Conservation (phyloP, 371 early-diverging fungal genomes). For the Dichotomocladium elegans region DNA sequence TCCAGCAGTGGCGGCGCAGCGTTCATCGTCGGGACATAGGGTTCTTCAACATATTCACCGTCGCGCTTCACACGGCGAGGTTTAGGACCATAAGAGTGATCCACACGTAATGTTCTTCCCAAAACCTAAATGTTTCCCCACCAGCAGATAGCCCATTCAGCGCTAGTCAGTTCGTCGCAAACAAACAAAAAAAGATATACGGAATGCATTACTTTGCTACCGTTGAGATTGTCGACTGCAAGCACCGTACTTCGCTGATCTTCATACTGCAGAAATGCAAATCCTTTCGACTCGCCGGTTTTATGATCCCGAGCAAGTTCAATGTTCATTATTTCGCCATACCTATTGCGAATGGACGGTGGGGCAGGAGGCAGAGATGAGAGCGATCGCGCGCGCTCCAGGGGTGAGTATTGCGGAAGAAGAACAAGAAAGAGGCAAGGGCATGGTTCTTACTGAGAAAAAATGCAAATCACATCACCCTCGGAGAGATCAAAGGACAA, state of each 20-base stretch:
- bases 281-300: slow-evolving; percentile 87
- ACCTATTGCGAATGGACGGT: too few species aligned
- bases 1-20: slow-evolving; percentile 58
- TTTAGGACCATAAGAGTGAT: slow-evolving; percentile 54
- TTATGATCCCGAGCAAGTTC: slow-evolving; percentile 83
- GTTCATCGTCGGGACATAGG: slow-evolving; percentile 75
- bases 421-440: slow-evolving; percentile 3
- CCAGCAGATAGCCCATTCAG: too few species aligned
- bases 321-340: slow-evolving; percentile 88
- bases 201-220: slow-evolving; percentile 70
- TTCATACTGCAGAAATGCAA: slow-evolving; percentile 89
- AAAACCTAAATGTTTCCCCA: slow-evolving; percentile 27
- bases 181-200: neutral
- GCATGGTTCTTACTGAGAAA: slow-evolving; percentile 18
- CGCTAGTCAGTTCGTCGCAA: neutral
- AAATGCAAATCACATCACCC: slow-evolving; percentile 87
- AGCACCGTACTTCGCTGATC: slow-evolving; percentile 90
- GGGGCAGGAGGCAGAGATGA: neutral
- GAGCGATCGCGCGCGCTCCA: neutral
- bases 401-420: neutral
- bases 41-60: slow-evolving; percentile 48
- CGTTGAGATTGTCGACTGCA: slow-evolving; percentile 95
- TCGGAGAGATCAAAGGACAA: slow-evolving; percentile 85
- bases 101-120: slow-evolving; percentile 30
- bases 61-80: slow-evolving; percentile 30